These are phyloP conservation scores for Alternaria consortialis DNA, from an alignment of 2,329 filamentous ascomycete genomes.

Conservation along the genomic window DNA sequence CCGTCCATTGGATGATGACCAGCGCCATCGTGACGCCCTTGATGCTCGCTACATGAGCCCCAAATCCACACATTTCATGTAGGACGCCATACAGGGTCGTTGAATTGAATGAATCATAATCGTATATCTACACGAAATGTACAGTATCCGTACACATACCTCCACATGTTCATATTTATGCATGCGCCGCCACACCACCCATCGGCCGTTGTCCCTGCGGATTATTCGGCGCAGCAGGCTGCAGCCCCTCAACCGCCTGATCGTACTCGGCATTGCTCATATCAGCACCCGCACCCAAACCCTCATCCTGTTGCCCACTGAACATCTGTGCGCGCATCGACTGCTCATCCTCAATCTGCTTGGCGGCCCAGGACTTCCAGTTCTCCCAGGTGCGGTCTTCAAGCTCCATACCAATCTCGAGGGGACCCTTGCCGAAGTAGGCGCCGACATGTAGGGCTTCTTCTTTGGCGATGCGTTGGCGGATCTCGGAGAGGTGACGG, in stretches of 20 bases:
- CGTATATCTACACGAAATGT: conserved; percentile 33
- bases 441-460: conserved; percentile 87
- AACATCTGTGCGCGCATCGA: conserved; percentile 57
- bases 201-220: conserved; percentile 45
- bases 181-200: conserved; percentile 51
- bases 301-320: conserved; percentile 45
- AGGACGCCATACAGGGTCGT: background rate
- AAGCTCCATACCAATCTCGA: conserved; percentile 81
- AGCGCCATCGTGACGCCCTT: background rate
- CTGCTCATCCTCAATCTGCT: conserved; percentile 60
- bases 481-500: conserved; percentile 82
- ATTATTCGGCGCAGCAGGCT: conserved; percentile 29
- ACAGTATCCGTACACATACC: conserved; percentile 30
- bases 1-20: background rate
- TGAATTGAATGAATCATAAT: background rate
- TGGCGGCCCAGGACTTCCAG: conserved; percentile 83
- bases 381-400: conserved; percentile 82
- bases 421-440: conserved; percentile 80
- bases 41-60: background rate
- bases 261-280: conserved; percentile 38
- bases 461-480: conserved; percentile 82
- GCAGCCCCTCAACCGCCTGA: conserved; percentile 48
- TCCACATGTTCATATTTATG: conserved; percentile 33
- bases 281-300: conserved; percentile 30
- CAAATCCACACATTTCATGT: no score